Percentiles rank a stretch among this genome's conserved stretches.
Conservation (phyloP, 768 basidiomycete species). For the Cubamyces sp. region DNA sequence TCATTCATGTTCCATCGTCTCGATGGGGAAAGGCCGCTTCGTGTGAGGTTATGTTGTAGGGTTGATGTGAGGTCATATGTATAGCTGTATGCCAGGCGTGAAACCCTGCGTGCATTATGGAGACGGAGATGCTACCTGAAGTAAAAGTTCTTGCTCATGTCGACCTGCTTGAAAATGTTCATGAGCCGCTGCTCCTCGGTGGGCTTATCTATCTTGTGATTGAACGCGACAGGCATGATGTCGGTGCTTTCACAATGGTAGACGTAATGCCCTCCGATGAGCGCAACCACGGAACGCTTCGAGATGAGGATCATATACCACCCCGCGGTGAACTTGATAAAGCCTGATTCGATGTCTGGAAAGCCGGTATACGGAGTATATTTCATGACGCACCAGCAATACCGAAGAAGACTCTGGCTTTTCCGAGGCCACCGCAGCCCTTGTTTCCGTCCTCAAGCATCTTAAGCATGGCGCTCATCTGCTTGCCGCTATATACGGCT, state of each 20-base stretch:
- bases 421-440: constrained; percentile 83
- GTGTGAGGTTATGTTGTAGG: constrained; percentile 87
- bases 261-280: constrained; percentile 93
- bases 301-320: constrained; percentile 95
- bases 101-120: no score
- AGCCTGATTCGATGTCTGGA: constrained; percentile 54
- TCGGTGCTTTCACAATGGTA: constrained; percentile 96
- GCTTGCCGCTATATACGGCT: constrained; percentile 82
- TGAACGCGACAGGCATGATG: constrained; percentile 74
- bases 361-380: not conserved
- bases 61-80: constrained; percentile 98
- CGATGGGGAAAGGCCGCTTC: constrained; percentile 45
- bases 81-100: constrained; percentile 55
- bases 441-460: constrained; percentile 97
- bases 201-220: constrained; percentile 84
- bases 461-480: constrained; percentile 89
- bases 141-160: constrained; percentile 99
- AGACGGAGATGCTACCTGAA: constrained; percentile 64
- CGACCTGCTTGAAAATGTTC: constrained; percentile 93
- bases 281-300: constrained; percentile 88
- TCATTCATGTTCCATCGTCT: constrained; percentile 77
- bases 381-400: constrained; percentile 63
- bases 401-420: constrained; percentile 77
- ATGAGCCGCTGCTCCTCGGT: constrained; percentile 88
- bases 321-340: constrained; percentile 91